Base-by-base conservation (phyloP, 1,284 basidiomycete species). In the Cystobasidium pallidum region DNA sequence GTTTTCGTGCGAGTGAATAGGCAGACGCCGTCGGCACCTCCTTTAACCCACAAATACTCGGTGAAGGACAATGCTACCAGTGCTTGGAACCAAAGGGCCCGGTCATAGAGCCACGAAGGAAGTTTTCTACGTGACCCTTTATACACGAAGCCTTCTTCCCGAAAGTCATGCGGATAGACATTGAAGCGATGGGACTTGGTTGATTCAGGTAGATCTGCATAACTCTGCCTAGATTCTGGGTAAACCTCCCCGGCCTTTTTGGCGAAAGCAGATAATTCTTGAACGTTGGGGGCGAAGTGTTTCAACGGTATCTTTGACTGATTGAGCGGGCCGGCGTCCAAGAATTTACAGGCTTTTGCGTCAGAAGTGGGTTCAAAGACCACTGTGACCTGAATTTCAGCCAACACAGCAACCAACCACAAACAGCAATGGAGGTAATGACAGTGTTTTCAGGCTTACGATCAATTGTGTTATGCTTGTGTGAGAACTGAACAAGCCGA, bases 291-390 rank as follows among this genome's bases (percentile, higher is more conserved):
- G 0, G 73, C 58, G 19, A 73, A 74, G 34, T 74, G 76, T 24
- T 47, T 28, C 74, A 77, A 17, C 67, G 66, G 49, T 30, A 45
- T 76, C 63, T 21, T 21, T 70, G 71, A 66, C 72, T 66, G 62
- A 79, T 61, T 78, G 73, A 30, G 71, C 15, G 83, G 59, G 54
- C 81, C 80, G 6, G 82, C 77, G 15, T 81, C 76, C 19, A 94
- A 79, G 55, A 97, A 86, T 1, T 85, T 83, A 1, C 84, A 83
- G 2, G 90, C 88, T 82, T 97, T 98, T 36, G 85, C 82, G 11
- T 90, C 84, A 0, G 93, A 95, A 0, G 94, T 98, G 0, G 94
- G 94, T 81, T 98, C 84, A 76, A 83, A 84, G 68, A 83, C 80
- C 36, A 82, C 82, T 82, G n/a, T 39, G 19, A 8, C 54, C 17